Base-by-base conservation (phyloP, 768 basidiomycete genomes). In the Naganishia vaughanmartiniae region DNA sequence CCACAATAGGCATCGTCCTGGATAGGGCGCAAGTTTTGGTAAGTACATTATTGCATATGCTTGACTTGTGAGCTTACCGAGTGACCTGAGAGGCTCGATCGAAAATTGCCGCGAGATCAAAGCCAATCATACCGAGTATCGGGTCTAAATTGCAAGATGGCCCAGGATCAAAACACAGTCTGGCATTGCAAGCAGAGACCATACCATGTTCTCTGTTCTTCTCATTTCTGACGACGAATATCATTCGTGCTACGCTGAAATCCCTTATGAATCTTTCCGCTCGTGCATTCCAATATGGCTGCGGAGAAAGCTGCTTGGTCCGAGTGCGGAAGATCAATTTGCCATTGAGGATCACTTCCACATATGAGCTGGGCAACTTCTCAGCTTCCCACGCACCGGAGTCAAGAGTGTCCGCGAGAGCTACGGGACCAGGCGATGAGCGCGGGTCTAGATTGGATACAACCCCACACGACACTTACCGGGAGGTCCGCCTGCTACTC, bases 331-430 rank as follows among this genome's bases (percentile, higher is more conserved):
- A 82, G 3, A 80, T 73, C 31, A 82, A 72, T 31, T 75, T 72
- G 31, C 81, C 81, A 55, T 82, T 82, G 31, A 82, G 72, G 33
- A 78, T 73, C 14, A 82, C 79, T 69, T 82, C 78, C 65, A 72
- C 74, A 54, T 81, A 81, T 30, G 78, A 74, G 3, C 77, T 79
- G 9, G 79, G 78, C 11, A 76, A 78, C 42, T 77, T 74, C 5
- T 75, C 76, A 56, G 75, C 75, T 46, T 79, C 78, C 19, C 74
- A 73, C 0, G 78, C 54, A 4, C 76, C 72, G 0, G 74, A 67
- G 60, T 80, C 78, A 19, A 77, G 68, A 0, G 77, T 55, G 45
- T 75, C 74, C 24, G 72, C 74, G 21, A 80, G 56, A 34, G 80
- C 80, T 33, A 77, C n/a, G 21, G 15, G 24, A 65, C 14, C 15